phyloP scores from a whole-genome alignment of 805 yeast genomes.

The Saccharomycopsis oosterbeekiorum region DNA sequence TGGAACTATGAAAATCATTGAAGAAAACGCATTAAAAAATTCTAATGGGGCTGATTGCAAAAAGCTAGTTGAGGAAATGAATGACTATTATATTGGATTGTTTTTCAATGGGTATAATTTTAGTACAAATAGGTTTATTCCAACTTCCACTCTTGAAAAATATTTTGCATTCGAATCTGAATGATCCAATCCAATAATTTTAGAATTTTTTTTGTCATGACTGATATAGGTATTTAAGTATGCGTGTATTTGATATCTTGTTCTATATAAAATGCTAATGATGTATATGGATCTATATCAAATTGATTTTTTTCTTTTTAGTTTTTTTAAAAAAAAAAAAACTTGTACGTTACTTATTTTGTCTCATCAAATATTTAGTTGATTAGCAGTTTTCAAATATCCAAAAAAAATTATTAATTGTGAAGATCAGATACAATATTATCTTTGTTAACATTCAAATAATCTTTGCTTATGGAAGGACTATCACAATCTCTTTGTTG shows the following conservation, averaged over 20 bases:
- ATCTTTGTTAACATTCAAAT: background rate
- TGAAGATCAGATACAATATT: slow-evolving; percentile 1
- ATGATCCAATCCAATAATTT: no score
- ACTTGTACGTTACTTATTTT: background rate
- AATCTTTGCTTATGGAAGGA: background rate
- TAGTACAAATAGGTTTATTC: background rate
- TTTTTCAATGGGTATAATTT: background rate
- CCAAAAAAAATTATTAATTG: background rate
- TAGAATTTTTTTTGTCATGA: no score
- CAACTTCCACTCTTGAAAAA: background rate
- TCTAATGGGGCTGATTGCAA: background rate
- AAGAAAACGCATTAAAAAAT: background rate
- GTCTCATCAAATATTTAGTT: background rate
- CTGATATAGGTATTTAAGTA: no score
- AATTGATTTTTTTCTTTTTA: background rate
- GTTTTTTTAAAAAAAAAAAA: background rate
- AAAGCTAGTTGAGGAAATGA: background rate
- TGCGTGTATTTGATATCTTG: no score
- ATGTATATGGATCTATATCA: background rate
- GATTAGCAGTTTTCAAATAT: background rate
- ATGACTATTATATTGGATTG: background rate
- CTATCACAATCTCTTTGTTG: background rate
- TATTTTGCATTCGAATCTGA: background rate
- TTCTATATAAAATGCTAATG: background rate
- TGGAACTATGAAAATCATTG: background rate